A percentile compares a stretch with the other conserved stretches of the same genome.
Evolutionary conservation across 257 asterid genomes (phyloP).

Genomic region (Ajuga chamaepitys): DNA sequence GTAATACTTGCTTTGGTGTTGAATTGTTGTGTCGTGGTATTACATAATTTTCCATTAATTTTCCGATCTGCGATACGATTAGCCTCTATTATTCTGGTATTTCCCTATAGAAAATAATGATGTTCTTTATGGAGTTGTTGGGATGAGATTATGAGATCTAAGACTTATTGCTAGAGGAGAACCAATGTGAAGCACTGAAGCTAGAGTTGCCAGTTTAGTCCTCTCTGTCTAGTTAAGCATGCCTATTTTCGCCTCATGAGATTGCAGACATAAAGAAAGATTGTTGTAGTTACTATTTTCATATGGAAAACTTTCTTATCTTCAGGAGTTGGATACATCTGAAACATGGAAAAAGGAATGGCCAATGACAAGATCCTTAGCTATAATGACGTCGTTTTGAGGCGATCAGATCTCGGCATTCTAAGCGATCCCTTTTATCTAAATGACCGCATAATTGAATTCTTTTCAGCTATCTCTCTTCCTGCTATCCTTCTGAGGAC

Average conservation of each 20-base stretch:
- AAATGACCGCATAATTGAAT: conserved; percentile 77
- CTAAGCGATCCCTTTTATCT: conserved; percentile 65
- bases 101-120: neutral
- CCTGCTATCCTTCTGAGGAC: conserved; percentile 43
- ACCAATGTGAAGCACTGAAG: neutral
- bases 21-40: neutral
- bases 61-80: neutral
- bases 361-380: conserved; percentile 61
- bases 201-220: neutral
- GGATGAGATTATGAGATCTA: neutral
- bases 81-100: neutral
- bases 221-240: neutral
- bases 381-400: conserved; percentile 66
- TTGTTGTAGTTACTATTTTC: neutral
- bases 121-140: neutral
- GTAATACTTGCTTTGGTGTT: neutral
- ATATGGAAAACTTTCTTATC: neutral
- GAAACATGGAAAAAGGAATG: conserved; percentile 27
- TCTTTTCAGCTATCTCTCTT: conserved; percentile 63
- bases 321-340: conserved; percentile 11
- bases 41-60: neutral
- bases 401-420: conserved; percentile 64
- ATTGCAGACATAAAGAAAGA: no score
- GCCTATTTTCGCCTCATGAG: neutral
- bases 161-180: neutral